These are phyloP conservation scores for Cyberlindnera japonica DNA, from an alignment of 805 yeast genomes.

Conservation along the genomic window DNA sequence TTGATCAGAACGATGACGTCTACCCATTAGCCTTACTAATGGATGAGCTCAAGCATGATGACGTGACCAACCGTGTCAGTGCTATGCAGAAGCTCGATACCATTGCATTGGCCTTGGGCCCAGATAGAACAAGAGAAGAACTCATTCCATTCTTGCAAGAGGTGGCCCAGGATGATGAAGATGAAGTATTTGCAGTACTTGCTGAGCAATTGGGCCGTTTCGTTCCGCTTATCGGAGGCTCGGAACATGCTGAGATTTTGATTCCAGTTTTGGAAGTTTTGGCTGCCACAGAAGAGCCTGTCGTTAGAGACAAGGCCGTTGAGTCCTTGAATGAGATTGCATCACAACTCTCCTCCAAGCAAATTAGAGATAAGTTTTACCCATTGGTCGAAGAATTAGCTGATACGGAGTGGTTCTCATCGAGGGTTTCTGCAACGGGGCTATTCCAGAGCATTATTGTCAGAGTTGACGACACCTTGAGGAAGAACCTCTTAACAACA, in stretches of 20 bases:
- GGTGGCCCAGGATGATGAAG: conserved; percentile 95
- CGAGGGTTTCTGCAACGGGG: conserved; percentile 89
- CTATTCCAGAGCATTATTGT: conserved; percentile 68
- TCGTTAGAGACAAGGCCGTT: conserved; percentile 93
- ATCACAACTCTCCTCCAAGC: conserved; percentile 55
- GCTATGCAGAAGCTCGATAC: conserved; percentile 95
- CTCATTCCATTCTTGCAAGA: conserved; percentile 82
- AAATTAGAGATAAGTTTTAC: conserved; percentile 62
- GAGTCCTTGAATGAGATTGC: conserved; percentile 75
- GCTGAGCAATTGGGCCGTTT: conserved; percentile 89
- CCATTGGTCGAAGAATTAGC: conserved; percentile 76
- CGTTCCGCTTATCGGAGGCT: conserved; percentile 87
- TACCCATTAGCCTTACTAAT: conserved; percentile 93
- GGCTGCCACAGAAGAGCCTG: conserved; percentile 92
- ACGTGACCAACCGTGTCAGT: conserved; percentile 85
- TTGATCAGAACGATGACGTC: conserved; percentile 40
- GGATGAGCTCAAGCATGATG: conserved; percentile 97
- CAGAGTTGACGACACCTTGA: conserved; percentile 49
- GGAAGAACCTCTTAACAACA: conserved; percentile 60
- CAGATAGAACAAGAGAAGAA: conserved; percentile 86
- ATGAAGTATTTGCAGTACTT: conserved; percentile 90
- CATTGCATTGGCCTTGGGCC: conserved; percentile 91
- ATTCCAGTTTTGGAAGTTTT: conserved; percentile 68
- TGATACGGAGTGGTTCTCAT: conserved; percentile 91
- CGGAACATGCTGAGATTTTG: conserved; percentile 53